Conservation (phyloP, 805 yeast genomes). For the Sporopachydermia lactativora region DNA sequence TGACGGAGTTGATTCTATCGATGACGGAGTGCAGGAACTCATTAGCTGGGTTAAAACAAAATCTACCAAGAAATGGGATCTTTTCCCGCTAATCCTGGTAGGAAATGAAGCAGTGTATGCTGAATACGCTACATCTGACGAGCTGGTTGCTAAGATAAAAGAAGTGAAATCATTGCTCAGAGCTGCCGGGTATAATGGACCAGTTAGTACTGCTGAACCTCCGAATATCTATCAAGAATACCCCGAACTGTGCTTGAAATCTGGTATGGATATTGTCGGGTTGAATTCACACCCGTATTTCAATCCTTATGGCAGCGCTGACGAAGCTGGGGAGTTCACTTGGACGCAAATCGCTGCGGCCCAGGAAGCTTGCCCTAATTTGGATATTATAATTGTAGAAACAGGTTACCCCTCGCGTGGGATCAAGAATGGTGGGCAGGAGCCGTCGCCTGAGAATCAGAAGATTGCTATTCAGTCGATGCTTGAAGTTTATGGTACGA, state of each 20-base stretch:
- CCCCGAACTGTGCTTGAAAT: slow-evolving; percentile 48
- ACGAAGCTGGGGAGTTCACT: slow-evolving; percentile 57
- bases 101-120: slow-evolving; percentile 80
- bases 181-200: slow-evolving; percentile 64
- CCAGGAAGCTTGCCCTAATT: slow-evolving; percentile 38
- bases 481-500: slow-evolving; percentile 35
- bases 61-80: slow-evolving; percentile 34
- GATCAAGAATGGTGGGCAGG: slow-evolving; percentile 51
- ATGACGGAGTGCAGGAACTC: slow-evolving; percentile 38
- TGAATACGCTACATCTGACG: slow-evolving; percentile 43
- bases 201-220: slow-evolving; percentile 78
- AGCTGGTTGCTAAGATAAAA: slow-evolving; percentile 50
- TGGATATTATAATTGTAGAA: slow-evolving; percentile 54
- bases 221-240: slow-evolving; percentile 54
- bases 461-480: slow-evolving; percentile 50
- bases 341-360: slow-evolving; percentile 45
- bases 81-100: slow-evolving; percentile 64
- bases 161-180: slow-evolving; percentile 44
- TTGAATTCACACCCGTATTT: slow-evolving; percentile 80
- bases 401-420: slow-evolving; percentile 86
- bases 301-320: slow-evolving; percentile 46
- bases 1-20: slow-evolving; percentile 58
- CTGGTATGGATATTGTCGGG: slow-evolving; percentile 70
- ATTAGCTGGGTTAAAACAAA: slow-evolving; percentile 33
- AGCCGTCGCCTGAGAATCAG: slow-evolving; percentile 63